Evolutionary conservation across 2,329 filamentous ascomycete genomes (phyloP), one percentile per base, ranked within the genome.

Genomic region (Bisporella sp.): DNA sequence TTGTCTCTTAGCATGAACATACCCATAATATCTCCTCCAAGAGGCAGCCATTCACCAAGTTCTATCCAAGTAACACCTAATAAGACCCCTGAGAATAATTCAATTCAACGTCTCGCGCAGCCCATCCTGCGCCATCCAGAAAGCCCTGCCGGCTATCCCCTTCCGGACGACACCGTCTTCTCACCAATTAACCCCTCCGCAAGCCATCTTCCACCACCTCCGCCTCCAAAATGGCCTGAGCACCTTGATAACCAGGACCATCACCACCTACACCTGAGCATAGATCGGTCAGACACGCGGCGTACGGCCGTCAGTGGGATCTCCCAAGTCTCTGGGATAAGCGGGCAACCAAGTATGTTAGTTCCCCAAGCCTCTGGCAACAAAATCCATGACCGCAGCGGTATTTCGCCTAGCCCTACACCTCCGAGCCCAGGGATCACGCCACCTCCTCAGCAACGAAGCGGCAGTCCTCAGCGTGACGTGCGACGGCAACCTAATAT

Each of bases 51-150:
- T 8, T 21, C 21, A 21, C 40, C 43, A 12, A 13, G 49, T 41
- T 7, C 37, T 12, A 39, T 47, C 43, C 41, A n/a, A 45, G 33
- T 12, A 33, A 37, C 12, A 4, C 12, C 5, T 31, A n/a, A 11
- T 8, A 11, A 30, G 42, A 30, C 30, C 48, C 46, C 44, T n/a
- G 28, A 40, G 31, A 39, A 13, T 11, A 37, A 8, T 12, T 43
- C 52, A 4, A 53, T 59, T 21, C 55, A 55, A 41, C 47, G 55
- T 6, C 51, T 57, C 4, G 55, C 55, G 37, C 54, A 59, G 21
- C 59, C 60, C 30, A 39, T 49, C 3, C 41, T 63, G 1, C 52
- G 56, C 4, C 61, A 62, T 37, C 59, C 59, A 7, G 53, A 60
- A 48, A 56, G 51, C 6, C 57, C 61, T 46, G 59, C 61, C 31